phyloP scores from a whole-genome alignment of 1,284 basidiomycete genomes.

The Anthracocystis walkeri region DNA sequence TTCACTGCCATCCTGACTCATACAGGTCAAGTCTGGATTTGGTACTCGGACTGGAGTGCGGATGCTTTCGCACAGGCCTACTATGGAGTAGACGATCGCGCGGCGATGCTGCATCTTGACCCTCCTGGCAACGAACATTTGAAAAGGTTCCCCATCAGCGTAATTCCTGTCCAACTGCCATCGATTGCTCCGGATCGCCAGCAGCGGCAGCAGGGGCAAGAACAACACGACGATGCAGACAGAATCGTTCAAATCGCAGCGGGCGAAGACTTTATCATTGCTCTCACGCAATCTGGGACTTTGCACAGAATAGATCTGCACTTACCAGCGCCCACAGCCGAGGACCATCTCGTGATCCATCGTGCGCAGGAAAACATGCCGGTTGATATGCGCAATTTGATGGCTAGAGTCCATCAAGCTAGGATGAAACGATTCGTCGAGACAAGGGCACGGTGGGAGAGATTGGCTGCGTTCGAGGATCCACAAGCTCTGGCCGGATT shows the following conservation, averaged over 20 bases:
- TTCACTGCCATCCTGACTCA: constrained; percentile 40
- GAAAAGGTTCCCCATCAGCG: constrained; percentile 17
- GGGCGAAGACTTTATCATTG: constrained; percentile 52
- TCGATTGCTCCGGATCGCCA: neutral
- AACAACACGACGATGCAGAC: neutral
- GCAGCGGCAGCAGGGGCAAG: constrained; percentile 1
- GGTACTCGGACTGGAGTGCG: constrained; percentile 26
- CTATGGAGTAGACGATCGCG: constrained; percentile 4
- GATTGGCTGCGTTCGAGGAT: constrained; percentile 10
- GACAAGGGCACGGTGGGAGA: constrained; percentile 19
- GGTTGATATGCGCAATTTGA: neutral
- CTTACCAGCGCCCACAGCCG: neutral
- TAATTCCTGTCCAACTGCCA: constrained; percentile 15
- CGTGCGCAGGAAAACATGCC: neutral
- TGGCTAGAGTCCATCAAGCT: neutral
- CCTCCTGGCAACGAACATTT: constrained; percentile 15
- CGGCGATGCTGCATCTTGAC: constrained; percentile 5
- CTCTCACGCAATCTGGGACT: constrained; percentile 42
- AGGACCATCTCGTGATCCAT: neutral
- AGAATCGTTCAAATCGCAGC: constrained; percentile 46
- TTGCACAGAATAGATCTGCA: constrained; percentile 45
- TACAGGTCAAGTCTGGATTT: constrained; percentile 18
- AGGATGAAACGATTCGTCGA: constrained; percentile 4
- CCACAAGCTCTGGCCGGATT: constrained; percentile 13
- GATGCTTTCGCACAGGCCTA: constrained; percentile 9